phyloP scores from a whole-genome alignment of 139 green algal genomes.

The Mychonastes homosphaera region DNA sequence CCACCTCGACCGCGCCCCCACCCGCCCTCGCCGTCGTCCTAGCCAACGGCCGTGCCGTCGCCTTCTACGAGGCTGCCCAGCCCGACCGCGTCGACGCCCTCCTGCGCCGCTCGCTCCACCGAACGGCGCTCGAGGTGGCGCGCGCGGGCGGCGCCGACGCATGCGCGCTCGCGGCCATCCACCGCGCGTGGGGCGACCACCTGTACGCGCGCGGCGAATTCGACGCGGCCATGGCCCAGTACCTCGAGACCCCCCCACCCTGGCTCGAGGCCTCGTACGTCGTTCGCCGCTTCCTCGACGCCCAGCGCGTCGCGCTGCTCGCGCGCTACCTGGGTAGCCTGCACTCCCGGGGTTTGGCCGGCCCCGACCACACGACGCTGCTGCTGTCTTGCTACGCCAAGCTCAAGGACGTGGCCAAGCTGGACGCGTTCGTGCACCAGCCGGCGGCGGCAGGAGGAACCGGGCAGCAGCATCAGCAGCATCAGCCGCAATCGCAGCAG shows the following conservation, averaged over 20 bases:
- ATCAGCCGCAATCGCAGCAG: neutral
- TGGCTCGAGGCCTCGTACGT: constrained; percentile 89
- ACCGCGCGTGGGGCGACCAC: constrained; percentile 55
- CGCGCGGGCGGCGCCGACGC: constrained; percentile 34
- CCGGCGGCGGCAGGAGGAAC: neutral
- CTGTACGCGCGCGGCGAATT: constrained; percentile 89
- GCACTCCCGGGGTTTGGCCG: constrained; percentile 60
- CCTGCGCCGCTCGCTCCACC: constrained; percentile 52
- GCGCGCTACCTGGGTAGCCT: constrained; percentile 82
- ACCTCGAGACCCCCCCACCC: constrained; percentile 56
- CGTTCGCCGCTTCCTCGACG: constrained; percentile 85
- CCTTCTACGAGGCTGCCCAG: constrained; percentile 31
- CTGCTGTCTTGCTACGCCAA: constrained; percentile 94
- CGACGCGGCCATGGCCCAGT: constrained; percentile 81
- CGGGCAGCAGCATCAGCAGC: neutral
- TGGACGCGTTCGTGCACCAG: constrained; percentile 57
- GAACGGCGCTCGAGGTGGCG: constrained; percentile 62
- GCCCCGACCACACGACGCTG: constrained; percentile 87
- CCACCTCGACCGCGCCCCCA: too few relatives aligned
- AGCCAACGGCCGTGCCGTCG: too few relatives aligned
- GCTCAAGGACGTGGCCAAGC: constrained; percentile 70
- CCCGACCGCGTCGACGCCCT: constrained; percentile 66
- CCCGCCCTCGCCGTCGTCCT: too few relatives aligned
- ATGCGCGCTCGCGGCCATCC: constrained; percentile 42
- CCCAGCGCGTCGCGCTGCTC: constrained; percentile 77